Evolutionary conservation across 805 yeast genomes (phyloP).

Genomic region (Millerozyma acaciae): DNA sequence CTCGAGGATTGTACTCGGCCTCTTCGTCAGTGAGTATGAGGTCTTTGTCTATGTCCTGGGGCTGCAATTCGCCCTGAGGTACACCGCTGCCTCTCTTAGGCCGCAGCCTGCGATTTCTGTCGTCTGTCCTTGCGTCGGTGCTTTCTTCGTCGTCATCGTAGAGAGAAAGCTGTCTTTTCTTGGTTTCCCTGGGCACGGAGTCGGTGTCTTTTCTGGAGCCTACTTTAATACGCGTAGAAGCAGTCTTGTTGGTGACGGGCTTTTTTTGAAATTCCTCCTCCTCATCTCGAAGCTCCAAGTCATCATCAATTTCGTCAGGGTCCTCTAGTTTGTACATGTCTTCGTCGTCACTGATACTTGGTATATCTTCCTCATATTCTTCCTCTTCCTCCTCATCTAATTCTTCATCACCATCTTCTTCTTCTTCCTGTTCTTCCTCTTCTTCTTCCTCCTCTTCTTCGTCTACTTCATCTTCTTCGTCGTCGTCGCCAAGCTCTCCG

Average conservation of each 20-base stretch:
- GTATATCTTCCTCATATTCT: constrained; percentile 21
- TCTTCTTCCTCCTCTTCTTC: constrained; percentile 11
- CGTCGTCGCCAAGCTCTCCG: constrained; percentile 6
- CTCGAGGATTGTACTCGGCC: constrained; percentile 40
- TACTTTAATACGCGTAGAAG: constrained; percentile 1
- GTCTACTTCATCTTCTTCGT: constrained; percentile 9
- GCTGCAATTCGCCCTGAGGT: constrained; percentile 16
- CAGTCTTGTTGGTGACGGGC: constrained; percentile 4
- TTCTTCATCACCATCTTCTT: constrained; percentile 13
- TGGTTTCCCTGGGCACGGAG: constrained; percentile 19
- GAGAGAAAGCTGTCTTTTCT: constrained; percentile 35
- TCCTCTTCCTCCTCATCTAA: constrained; percentile 21
- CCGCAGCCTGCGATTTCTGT: constrained; percentile 2
- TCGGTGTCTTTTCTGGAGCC: constrained; percentile 1
- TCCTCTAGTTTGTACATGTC: constrained; percentile 30
- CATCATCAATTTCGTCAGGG: constrained; percentile 35
- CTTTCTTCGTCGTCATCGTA: constrained; percentile 27
- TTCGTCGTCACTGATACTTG: constrained; percentile 26
- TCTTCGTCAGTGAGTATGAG: constrained; percentile 39
- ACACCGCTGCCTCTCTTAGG: constrained; percentile 7
- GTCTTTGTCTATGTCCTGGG: constrained; percentile 33
- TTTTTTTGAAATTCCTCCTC: constrained; percentile 10
- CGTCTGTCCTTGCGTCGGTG: neutral
- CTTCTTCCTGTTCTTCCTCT: constrained; percentile 16
- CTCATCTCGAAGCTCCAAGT: constrained; percentile 30